These are phyloP conservation scores for Fusarium mangiferae DNA, from an alignment of 2,329 filamentous ascomycete genomes.

Conservation along the genomic window DNA sequence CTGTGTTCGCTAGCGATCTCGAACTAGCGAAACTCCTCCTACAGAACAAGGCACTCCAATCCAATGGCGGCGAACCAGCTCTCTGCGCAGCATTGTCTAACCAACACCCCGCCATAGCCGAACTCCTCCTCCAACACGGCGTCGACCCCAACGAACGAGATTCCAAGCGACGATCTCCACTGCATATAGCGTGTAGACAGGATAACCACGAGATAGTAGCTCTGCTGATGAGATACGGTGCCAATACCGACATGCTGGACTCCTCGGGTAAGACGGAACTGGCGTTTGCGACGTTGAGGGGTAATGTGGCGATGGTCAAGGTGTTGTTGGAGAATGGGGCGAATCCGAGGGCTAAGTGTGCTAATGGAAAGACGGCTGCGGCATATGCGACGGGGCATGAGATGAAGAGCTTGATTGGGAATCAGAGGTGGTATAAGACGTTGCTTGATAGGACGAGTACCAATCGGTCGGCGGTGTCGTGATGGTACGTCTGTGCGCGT, in stretches of 20 bases:
- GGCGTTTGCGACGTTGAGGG: not conserved
- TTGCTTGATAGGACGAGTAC: not conserved
- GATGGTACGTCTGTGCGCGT: rapidly evolving
- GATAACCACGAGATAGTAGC: not conserved
- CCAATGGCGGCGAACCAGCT: rapidly evolving
- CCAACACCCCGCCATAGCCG: rapidly evolving
- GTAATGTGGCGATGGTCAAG: not conserved
- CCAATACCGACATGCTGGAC: not conserved
- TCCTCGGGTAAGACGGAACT: not conserved
- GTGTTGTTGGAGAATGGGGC: not conserved
- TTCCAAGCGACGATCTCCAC: not conserved
- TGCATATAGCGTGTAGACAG: not conserved
- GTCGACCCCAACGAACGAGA: not conserved
- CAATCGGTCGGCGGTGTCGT: not conserved
- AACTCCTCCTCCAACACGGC: rapidly evolving
- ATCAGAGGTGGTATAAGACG: not conserved
- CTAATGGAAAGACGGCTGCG: constrained; percentile 3
- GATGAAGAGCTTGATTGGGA: not conserved
- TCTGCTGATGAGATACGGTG: not conserved
- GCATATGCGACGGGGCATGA: not conserved
- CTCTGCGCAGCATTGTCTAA: not conserved
- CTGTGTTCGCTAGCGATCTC: not conserved
- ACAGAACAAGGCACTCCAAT: not conserved
- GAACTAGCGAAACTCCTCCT: not conserved
- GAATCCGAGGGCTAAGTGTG: not conserved